A percentile compares a stretch with the other conserved stretches of the same genome.
Conservation (phyloP, 169 alveolate genomes). For the Plasmodium inui region DNA sequence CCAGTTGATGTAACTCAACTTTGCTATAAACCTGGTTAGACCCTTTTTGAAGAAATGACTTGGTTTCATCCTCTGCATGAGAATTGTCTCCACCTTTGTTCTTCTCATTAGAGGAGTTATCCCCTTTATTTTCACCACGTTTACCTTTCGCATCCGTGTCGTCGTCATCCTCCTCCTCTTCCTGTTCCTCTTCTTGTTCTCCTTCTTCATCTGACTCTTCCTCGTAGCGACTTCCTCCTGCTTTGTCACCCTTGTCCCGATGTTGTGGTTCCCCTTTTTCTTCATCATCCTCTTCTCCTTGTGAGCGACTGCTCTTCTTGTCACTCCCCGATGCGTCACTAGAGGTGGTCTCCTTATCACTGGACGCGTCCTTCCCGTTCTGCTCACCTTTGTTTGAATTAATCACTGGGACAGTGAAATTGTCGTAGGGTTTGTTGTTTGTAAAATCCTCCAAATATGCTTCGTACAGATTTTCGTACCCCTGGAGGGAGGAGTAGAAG, state of each 20-base stretch:
- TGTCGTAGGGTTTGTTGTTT: slow-evolving; percentile 9
- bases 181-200: neutral
- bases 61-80: neutral
- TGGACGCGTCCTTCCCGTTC: neutral
- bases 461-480: slow-evolving; percentile 64
- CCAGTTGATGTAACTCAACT: neutral
- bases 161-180: neutral
- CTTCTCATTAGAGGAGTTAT: neutral
- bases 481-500: slow-evolving; percentile 57
- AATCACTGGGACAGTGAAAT: slow-evolving; percentile 23
- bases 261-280: neutral
- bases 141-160: neutral
- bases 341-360: neutral
- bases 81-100: neutral
- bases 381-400: slow-evolving; percentile 3
- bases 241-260: neutral
- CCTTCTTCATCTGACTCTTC: neutral
- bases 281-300: neutral
- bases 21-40: neutral
- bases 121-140: neutral
- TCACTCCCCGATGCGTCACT: neutral
- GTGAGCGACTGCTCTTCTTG: neutral
- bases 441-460: slow-evolving; percentile 46
- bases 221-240: neutral
- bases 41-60: slow-evolving; percentile 24